These are phyloP conservation scores for Trypanosoma platydactyli DNA, from an alignment of 208 protist species.

Conservation along the genomic window DNA sequence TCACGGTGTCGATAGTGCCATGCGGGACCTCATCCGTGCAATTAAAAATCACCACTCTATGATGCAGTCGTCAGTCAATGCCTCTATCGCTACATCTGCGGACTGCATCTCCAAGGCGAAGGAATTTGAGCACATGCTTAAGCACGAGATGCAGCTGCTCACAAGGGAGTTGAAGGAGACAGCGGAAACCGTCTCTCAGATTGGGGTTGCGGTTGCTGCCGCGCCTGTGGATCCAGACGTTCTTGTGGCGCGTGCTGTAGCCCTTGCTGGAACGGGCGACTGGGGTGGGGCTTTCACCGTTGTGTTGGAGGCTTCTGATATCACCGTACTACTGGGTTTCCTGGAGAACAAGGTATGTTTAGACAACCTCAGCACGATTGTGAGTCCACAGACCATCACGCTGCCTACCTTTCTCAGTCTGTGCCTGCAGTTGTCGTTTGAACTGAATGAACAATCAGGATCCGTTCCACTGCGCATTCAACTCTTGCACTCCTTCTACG, in stretches of 20 bases:
- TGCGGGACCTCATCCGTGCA: slow-evolving; percentile 40
- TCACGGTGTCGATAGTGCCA: slow-evolving; percentile 48
- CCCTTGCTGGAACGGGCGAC: slow-evolving; percentile 55
- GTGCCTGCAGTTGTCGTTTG: slow-evolving; percentile 82
- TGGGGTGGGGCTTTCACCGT: slow-evolving; percentile 74
- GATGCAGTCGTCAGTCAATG: slow-evolving; percentile 21
- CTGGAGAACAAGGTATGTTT: slow-evolving; percentile 71
- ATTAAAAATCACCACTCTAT: slow-evolving; percentile 25
- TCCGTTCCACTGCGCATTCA: slow-evolving; percentile 71
- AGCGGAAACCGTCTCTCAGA: slow-evolving; percentile 35
- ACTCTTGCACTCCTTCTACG: slow-evolving; percentile 73
- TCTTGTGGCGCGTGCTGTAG: slow-evolving; percentile 57
- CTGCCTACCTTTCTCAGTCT: slow-evolving; percentile 82
- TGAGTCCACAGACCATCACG: slow-evolving; percentile 55
- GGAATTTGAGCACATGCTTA: slow-evolving; percentile 39
- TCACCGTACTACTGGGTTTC: slow-evolving; percentile 77
- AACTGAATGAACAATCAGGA: slow-evolving; percentile 48
- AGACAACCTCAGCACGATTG: slow-evolving; percentile 59
- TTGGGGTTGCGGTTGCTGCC: slow-evolving; percentile 28
- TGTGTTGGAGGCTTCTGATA: slow-evolving; percentile 69
- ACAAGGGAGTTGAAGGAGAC: slow-evolving; percentile 56
- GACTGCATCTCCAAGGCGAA: slow-evolving; percentile 16
- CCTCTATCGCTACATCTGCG: slow-evolving; percentile 5
- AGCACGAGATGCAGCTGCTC: slow-evolving; percentile 39
- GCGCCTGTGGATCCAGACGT: slow-evolving; percentile 56